Percentiles rank a stretch among this genome's conserved stretches.
Evolutionary conservation across 306 rosid species (phyloP).

Genomic region (Clitoria ternatea): DNA sequence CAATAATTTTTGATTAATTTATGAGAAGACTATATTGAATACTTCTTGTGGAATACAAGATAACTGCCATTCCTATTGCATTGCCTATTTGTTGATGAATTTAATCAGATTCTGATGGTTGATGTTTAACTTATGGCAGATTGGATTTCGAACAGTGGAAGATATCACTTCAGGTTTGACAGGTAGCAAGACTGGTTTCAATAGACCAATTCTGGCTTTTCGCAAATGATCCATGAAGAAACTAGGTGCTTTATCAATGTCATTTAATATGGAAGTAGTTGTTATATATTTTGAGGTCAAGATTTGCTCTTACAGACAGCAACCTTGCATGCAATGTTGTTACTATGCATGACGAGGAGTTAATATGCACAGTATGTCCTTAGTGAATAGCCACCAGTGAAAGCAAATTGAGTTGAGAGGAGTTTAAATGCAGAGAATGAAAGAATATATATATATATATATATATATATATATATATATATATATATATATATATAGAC

Average conservation of each 20-base stretch:
- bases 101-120: slow-evolving; percentile 16
- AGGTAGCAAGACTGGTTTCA: slow-evolving; percentile 69
- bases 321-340: slow-evolving; percentile 6
- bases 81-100: neutral
- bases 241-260: neutral
- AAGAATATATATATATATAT: neutral
- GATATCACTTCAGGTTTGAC: slow-evolving; percentile 53
- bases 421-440: slow-evolving; percentile 12
- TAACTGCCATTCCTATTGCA: neutral
- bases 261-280: neutral
- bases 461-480: too few species aligned
- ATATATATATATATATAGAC: too few species aligned
- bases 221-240: slow-evolving; percentile 39
- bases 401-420: slow-evolving; percentile 3
- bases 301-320: neutral
- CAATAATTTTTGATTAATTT: too few species aligned
- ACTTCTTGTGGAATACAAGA: too few species aligned
- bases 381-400: neutral
- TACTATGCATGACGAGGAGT: neutral
- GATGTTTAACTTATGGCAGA: slow-evolving; percentile 40
- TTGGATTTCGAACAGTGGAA: slow-evolving; percentile 75
- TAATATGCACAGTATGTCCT: too few species aligned
- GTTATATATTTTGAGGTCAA: neutral
- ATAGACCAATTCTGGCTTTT: slow-evolving; percentile 78
- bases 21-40: slow-evolving; percentile 6